Conservation (phyloP, 352 stramenopile species). For the Pythium folliculosum region DNA sequence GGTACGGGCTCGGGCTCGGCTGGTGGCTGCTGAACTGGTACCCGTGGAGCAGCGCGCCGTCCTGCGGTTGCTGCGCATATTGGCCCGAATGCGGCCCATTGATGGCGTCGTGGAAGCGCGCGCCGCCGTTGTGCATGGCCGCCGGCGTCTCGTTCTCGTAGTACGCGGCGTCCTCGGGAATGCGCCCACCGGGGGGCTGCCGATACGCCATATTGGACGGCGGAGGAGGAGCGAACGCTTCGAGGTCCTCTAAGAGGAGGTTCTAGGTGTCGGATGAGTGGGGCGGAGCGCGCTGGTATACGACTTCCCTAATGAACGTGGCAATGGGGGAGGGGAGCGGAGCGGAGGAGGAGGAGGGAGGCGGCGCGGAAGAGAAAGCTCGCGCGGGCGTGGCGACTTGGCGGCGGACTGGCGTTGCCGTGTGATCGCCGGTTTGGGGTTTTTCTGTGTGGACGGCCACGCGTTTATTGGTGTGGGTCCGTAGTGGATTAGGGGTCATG, state of each 20-base stretch:
- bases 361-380: background rate
- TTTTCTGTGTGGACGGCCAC: background rate
- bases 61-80: background rate
- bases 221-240: background rate
- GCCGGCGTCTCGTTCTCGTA: slow-evolving; percentile 22
- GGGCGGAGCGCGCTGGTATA: background rate
- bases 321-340: background rate
- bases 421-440: background rate
- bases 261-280: background rate
- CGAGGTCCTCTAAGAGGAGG: background rate
- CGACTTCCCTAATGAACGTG: background rate
- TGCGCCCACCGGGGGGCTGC: slow-evolving; percentile 10
- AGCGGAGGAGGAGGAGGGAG: background rate
- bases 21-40: slow-evolving; percentile 23
- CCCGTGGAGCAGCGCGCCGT: slow-evolving; percentile 16
- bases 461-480: background rate
- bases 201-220: slow-evolving; percentile 17
- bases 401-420: too few species aligned
- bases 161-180: slow-evolving; percentile 31
- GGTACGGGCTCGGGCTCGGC: slow-evolving; percentile 12
- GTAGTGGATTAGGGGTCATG: slow-evolving; percentile 1
- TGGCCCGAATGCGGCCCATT: background rate
- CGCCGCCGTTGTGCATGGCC: slow-evolving; percentile 10
- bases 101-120: slow-evolving; percentile 21
- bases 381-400: background rate